Evolutionary conservation across 192 early-diverging fungal species (phyloP), one percentile per base, ranked within the genome.

Genomic region (Coemansia javaensis): DNA sequence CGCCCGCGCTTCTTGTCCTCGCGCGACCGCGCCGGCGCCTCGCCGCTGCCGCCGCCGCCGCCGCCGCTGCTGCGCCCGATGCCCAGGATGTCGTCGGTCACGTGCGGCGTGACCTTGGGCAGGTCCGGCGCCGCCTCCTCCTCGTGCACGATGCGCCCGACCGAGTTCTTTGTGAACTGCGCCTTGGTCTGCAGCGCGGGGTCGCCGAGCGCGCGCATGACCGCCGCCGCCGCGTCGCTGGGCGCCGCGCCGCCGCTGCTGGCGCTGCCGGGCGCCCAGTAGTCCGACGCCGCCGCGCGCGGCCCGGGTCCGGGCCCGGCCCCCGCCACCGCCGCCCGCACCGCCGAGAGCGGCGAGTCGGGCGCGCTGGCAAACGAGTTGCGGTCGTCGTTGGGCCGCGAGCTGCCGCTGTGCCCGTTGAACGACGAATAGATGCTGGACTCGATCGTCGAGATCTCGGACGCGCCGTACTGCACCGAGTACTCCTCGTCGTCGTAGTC

Each of bases 1-100:
- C 68, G 64, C 1, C 76, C 76, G 20, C 69, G 76, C 58, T 78
- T 78, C 34, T 73, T 73, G 46, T 75, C 73, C 27, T 75, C 73
- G 32, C 71, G 71, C 2, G 63, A 44, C 3, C 71, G 63, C 24
- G 63, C 36, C 20, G 37, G 50, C 10, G 21, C 39, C 14, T 45
- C 53, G 11, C 41, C 23, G 51, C 46, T 23, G 24, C 4, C 24
- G 24, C 22, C 40, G 44, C 32, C 32, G 20, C 22, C 27, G 22
- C 4, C 47, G 25, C 12, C 21, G 28, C 10, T 66, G 59, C 17
- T 53, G 60, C 73, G 59, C 5, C 73, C 73, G 28, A 75, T 41
- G 13, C 73, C 73, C 5, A 75, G 53, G 21, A 75, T 75, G 43
- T 75, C 73, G 47, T 68, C 66, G 4, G 73, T 75, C 4, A 75